These are phyloP conservation scores for Candida fluviatilis DNA, from an alignment of 805 yeast genomes.

Conservation along the genomic window DNA sequence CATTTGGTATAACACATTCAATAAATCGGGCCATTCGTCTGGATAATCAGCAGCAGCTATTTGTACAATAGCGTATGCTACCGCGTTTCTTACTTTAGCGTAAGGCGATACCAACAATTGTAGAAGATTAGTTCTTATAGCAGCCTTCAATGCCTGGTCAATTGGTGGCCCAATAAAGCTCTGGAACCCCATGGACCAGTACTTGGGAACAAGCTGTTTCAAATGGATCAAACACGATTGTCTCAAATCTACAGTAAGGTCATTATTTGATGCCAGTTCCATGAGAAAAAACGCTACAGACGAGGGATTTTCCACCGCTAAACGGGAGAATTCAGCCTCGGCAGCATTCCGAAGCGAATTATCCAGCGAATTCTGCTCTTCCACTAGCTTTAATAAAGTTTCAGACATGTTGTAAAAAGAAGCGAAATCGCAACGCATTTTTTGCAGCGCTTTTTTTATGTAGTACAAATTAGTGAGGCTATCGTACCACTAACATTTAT, in stretches of 20 bases:
- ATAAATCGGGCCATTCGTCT: slow-evolving; percentile 87
- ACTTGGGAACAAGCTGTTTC: slow-evolving; percentile 62
- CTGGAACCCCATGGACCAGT: slow-evolving; percentile 83
- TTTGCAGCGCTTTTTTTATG: neutral
- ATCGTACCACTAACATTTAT: no score
- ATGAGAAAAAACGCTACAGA: slow-evolving; percentile 39
- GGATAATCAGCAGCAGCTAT: slow-evolving; percentile 90
- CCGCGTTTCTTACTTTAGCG: slow-evolving; percentile 60
- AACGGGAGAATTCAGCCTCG: slow-evolving; percentile 44
- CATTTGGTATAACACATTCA: slow-evolving; percentile 43
- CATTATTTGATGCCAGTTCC: slow-evolving; percentile 32
- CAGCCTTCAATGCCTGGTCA: slow-evolving; percentile 45
- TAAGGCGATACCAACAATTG: slow-evolving; percentile 38
- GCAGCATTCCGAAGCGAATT: slow-evolving; percentile 49
- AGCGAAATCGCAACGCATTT: neutral
- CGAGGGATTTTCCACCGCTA: slow-evolving; percentile 49
- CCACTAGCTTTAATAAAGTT: slow-evolving; percentile 3
- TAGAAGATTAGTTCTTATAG: slow-evolving; percentile 50
- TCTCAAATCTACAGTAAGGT: slow-evolving; percentile 33
- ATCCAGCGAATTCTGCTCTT: slow-evolving; percentile 39
- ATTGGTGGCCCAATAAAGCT: slow-evolving; percentile 69
- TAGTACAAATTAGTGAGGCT: neutral
- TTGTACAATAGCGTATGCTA: slow-evolving; percentile 74
- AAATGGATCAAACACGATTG: slow-evolving; percentile 66
- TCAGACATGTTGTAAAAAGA: slow-evolving; percentile 5